Conservation (phyloP, 1,284 basidiomycete genomes). For the Boletus calvinii region DNA sequence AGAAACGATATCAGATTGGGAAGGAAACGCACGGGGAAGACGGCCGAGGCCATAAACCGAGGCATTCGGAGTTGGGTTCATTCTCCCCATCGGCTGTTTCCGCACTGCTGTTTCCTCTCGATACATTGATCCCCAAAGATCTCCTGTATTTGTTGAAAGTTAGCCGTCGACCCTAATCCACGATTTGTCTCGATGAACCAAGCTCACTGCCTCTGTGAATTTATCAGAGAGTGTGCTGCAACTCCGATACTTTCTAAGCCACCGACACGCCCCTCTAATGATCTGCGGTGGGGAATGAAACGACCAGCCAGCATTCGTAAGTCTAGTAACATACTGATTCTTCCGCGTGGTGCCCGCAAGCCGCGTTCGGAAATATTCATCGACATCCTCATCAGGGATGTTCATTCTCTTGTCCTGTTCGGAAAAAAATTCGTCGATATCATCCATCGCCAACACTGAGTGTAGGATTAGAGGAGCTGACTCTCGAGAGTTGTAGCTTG, state of each 20-base stretch:
- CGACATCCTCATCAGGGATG: conserved; percentile 47
- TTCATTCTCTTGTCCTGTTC: conserved; percentile 56
- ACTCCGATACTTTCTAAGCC: background rate
- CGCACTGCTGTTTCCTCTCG: background rate
- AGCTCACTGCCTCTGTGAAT: conserved; percentile 15
- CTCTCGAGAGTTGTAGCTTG: background rate
- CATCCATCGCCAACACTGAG: conserved; percentile 19
- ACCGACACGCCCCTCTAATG: background rate
- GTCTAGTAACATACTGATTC: conserved; percentile 20
- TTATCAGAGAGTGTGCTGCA: background rate
- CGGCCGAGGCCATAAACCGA: background rate
- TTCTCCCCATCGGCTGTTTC: background rate
- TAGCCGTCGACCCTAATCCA: background rate
- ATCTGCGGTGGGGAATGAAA: conserved; percentile 13
- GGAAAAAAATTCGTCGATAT: conserved; percentile 46
- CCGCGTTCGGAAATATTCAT: conserved; percentile 34
- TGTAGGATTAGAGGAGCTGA: background rate
- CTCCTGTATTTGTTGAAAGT: conserved; percentile 6
- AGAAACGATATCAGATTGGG: background rate
- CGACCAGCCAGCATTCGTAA: background rate
- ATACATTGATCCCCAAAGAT: background rate
- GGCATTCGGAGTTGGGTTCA: background rate
- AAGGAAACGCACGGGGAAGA: conserved; percentile 16
- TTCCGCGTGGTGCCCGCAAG: conserved; percentile 19
- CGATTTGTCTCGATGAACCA: background rate